Evolutionary conservation across 2,329 filamentous ascomycete species (phyloP), one percentile per base, ranked within the genome.

Genomic region (Chrysosporium keratinophilum): DNA sequence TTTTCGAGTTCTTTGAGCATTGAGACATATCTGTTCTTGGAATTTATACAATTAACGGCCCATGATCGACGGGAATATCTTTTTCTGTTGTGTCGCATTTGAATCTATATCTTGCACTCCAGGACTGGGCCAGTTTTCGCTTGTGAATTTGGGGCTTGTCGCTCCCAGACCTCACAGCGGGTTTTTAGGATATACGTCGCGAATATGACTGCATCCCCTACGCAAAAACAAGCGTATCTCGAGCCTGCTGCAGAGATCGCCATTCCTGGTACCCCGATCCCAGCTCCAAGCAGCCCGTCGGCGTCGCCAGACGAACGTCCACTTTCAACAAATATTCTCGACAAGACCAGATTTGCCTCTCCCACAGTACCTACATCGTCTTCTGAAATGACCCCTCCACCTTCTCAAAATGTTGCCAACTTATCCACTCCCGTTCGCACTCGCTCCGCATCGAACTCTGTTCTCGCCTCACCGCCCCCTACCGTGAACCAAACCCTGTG

Each of bases 301-400:
- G 62, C 67, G 28, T 71, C 69, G 5, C 67, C 69, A 57, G 65
- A 68, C 56, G 57, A 65, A 49, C 65, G 62, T 56, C 37, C 40
- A 50, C 64, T 62, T 56, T 17, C 51, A 46, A 17, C 23, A 15
- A 48, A 37, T 40, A 15, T 10, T 15, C 34, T 47, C 5, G 52
- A 54, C 6, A 57, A 52, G 14, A 34, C n/a, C 7, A 43, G 31
- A n/a, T 44, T 54, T 23, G 19, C 19, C 35, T 64, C 69, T 62
- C 70, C 74, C 19, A 73, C 72, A 10, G 71, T 69, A 35, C 69
- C 69, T 20, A 67, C 71, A 44, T 75, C 73, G 17, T 76, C 76
- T n/a, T 69, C 66, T 42, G 67, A 71, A 39, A 78, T 82, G 70
- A 84, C 81, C 11, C 80, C 81, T 11, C 82, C 82, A 20, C 81